Percentiles rank a stretch among this genome's conserved stretches.
Conservation (phyloP, 2,329 filamentous ascomycete genomes). For the Diplodia sapinea region DNA sequence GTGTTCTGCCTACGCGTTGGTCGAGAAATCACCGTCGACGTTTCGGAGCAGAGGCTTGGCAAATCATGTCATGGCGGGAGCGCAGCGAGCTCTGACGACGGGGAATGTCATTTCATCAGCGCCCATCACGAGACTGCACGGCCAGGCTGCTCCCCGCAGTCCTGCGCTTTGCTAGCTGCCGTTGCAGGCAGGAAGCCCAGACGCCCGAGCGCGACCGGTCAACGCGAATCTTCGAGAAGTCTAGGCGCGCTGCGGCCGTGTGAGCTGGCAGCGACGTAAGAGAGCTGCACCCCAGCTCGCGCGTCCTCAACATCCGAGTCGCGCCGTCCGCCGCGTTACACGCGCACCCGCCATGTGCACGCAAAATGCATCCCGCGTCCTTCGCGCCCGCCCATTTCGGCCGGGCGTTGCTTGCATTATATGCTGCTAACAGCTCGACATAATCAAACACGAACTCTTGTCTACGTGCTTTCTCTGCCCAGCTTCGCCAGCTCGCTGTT, state of each 20-base stretch:
- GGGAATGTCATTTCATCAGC: conserved; percentile 23
- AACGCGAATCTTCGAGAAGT: conserved; percentile 29
- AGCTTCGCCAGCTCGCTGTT: conserved; percentile 62
- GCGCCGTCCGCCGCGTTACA: conserved; percentile 21
- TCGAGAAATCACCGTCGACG: conserved; percentile 30
- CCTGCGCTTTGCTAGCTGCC: conserved; percentile 5
- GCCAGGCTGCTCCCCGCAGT: conserved; percentile 19
- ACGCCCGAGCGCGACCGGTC: conserved; percentile 22
- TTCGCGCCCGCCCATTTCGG: neutral
- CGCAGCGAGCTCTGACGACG: conserved; percentile 20
- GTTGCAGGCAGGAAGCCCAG: neutral
- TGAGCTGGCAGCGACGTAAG: conserved; percentile 28
- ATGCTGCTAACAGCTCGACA: neutral
- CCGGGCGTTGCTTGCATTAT: conserved; percentile 13
- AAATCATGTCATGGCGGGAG: conserved; percentile 31
- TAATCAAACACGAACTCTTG: neutral
- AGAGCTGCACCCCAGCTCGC: conserved; percentile 27
- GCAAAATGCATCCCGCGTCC: neutral
- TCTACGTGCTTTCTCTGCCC: conserved; percentile 59
- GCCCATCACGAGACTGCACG: conserved; percentile 24
- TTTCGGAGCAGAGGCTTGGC: conserved; percentile 30
- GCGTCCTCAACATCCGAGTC: conserved; percentile 24
- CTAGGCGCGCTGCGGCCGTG: conserved; percentile 17
- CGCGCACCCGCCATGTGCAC: neutral
- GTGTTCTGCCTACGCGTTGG: conserved; percentile 29